These are phyloP conservation scores for Brassica napus DNA, from an alignment of 345 rosid genomes.

Conservation along the genomic window Da-Ae NC_063447.1:16897501-16898000, in stretches of 20 bases:
- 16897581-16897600: background rate
- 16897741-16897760: constrained; percentile 64
- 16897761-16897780: constrained; percentile 86
- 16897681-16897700: constrained; percentile 78
- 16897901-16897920: constrained; percentile 49
- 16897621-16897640: constrained; percentile 35
- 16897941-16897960: background rate
- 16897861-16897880: constrained; percentile 66
- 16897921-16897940: constrained; percentile 26
- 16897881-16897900: constrained; percentile 84
- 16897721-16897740: constrained; percentile 52
- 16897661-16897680: constrained; percentile 57
- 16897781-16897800: constrained; percentile 94
- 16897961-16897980: constrained; percentile 53
- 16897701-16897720: constrained; percentile 52
- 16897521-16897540: constrained; percentile 63
- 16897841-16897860: constrained; percentile 85
- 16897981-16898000: constrained; percentile 91
- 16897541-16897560: constrained; percentile 56
- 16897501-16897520: constrained; percentile 80
- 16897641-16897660: constrained; percentile 63
- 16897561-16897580: constrained; percentile 37
- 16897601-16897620: background rate
- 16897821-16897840: constrained; percentile 98
- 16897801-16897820: constrained; percentile 86